Base-by-base conservation (phyloP, 148 eudicot genomes). In the Selenicereus undatus region DNA sequence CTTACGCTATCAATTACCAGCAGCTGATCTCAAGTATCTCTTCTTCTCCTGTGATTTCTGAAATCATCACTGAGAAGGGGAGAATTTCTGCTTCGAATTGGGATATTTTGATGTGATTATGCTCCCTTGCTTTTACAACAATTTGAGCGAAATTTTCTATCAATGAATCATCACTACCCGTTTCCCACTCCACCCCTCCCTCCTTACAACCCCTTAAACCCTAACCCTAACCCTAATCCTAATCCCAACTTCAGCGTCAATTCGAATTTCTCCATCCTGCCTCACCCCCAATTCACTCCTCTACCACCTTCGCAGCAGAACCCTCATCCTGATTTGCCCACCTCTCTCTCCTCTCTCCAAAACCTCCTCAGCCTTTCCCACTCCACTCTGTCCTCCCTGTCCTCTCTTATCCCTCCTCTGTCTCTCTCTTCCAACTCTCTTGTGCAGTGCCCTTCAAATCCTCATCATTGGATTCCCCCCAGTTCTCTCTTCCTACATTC, bases 401-500 rank as follows among this genome's bases (percentile, higher is more conserved):
- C 92, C 30, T 78, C 86, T 18, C 20, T 74, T 8, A 1, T 81
- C 1, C 81, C 95, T 27, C 83, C 88, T 76, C 35, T 74, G 50
- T 84, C 90, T 29, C 56, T 86, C 83, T 80, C 89, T 50, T 74
- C 89, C 29, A 75, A 18, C 71, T 86, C 79, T 74, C 82, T 83
- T 81, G 64, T 52, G 9, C 85, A 86, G 68, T 91, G 93, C 81
- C 89, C 90, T 75, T 90, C 77, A 71, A 90, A 90, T 73, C 85
- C 92, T 78, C 66, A 87, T 90, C 94, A 94, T 73, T 87, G 81
- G 76, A 81, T 94, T 66, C 90, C 92, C 13, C 87, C 92, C 2
- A 71, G 76, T 26, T 87, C 90, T 30, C 97, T 92, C 83, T 94
- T 92, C 82, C 87, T 68, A 43, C 98, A 92, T 77, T 81, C 83